Percentiles rank a stretch among this genome's conserved stretches.
These are phyloP conservation scores for Ophiostoma tasmaniense DNA, from an alignment of 2,329 filamentous ascomycete species.

Conservation along the genomic window DNA sequence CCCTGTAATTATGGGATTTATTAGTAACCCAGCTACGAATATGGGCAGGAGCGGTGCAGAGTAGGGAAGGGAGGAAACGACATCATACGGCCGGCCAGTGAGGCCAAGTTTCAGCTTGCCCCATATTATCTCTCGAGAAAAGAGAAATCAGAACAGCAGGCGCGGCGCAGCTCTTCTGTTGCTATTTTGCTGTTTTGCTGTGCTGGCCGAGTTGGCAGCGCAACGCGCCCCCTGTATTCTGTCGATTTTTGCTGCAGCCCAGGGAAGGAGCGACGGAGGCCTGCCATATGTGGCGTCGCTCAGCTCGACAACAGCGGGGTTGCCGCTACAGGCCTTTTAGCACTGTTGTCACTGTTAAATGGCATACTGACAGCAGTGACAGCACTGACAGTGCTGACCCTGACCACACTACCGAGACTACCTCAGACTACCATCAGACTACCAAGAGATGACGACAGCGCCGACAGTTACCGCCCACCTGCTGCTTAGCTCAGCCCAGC, in stretches of 20 bases:
- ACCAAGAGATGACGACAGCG: slow-evolving; percentile 5
- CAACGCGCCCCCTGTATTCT: slow-evolving; percentile 10
- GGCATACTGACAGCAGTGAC: not conserved
- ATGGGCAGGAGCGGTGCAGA: not conserved
- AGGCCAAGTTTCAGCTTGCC: slow-evolving; percentile 14
- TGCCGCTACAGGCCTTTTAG: not conserved
- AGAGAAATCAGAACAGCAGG: not conserved
- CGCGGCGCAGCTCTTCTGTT: not conserved
- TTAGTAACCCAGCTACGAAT: slow-evolving; percentile 10
- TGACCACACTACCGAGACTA: not conserved
- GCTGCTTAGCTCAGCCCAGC: slow-evolving; percentile 3
- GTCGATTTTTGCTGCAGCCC: not conserved
- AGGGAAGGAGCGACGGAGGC: not conserved
- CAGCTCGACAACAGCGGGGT: not conserved
- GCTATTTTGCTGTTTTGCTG: not conserved
- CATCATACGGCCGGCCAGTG: slow-evolving; percentile 9
- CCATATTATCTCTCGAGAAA: not conserved
- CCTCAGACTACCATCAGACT: not conserved
- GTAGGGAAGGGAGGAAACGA: slow-evolving; percentile 1
- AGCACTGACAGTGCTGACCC: not conserved
- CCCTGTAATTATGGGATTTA: slow-evolving; percentile 7
- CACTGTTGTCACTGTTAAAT: not conserved
- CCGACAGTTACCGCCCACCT: not conserved
- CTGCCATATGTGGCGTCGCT: not conserved
- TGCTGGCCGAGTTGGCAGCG: slow-evolving; percentile 14